These are phyloP conservation scores for Mentha longifolia DNA, from an alignment of 257 asterid genomes.

Conservation along the genomic window DNA sequence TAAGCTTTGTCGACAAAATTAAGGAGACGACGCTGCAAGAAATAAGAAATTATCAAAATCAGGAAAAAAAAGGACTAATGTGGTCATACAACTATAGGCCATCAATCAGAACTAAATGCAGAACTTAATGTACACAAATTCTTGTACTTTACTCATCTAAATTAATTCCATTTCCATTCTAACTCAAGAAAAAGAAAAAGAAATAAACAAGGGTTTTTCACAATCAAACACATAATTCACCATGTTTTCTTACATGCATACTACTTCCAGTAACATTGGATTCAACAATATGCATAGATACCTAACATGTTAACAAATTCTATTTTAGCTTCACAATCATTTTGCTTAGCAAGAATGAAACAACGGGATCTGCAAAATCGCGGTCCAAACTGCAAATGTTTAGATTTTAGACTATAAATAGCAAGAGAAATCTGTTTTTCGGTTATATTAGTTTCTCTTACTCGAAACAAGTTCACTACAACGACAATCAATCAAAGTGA, in stretches of 20 bases:
- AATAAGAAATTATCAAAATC: constrained; percentile 14
- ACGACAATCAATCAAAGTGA: not conserved
- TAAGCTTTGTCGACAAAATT: constrained; percentile 73
- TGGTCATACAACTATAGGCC: not conserved
- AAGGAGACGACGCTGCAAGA: constrained; percentile 71
- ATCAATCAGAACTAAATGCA: not conserved
- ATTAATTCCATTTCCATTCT: not conserved
- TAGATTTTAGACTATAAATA: constrained; percentile 6
- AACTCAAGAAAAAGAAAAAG: not conserved
- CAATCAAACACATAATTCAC: not conserved
- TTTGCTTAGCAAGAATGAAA: not conserved
- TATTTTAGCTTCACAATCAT: not conserved
- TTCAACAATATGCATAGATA: not conserved
- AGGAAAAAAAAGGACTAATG: not conserved
- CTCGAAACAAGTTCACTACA: constrained; percentile 10
- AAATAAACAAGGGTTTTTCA: not conserved
- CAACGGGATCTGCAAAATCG: not conserved
- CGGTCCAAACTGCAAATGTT: not conserved
- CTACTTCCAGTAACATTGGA: not conserved
- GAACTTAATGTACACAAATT: too few relatives aligned
- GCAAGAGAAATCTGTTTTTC: not conserved
- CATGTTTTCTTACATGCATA: not conserved
- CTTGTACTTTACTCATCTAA: not conserved
- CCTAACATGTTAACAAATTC: not conserved
- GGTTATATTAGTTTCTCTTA: too few relatives aligned